Evolutionary conservation across 352 stramenopile genomes (phyloP), one percentile per base, ranked within the genome.

Genomic region (Phytophthora pseudosyringae): DNA sequence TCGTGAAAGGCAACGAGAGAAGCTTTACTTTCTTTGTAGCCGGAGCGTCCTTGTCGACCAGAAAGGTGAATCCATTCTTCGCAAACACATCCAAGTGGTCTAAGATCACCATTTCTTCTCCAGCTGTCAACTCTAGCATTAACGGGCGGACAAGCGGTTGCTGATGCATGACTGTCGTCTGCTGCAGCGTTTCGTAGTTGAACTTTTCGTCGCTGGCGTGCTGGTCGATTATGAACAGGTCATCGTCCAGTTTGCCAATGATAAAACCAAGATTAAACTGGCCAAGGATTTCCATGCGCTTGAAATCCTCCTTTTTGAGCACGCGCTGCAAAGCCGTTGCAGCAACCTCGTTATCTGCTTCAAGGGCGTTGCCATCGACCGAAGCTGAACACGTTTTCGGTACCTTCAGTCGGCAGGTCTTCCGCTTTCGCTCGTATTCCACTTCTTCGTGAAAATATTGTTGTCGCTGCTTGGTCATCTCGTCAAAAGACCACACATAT

Each of bases 211-310:
- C 99, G 57, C 98, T 98, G 5, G 97, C 97, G 69, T 99, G 97
- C 77, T 99, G 97, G 76, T 99, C 97, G n/a, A 99, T 87, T 64
- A 99, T 99, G 84, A 98, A 99, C 15, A 99, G 67, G 57, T 99
- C 90, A 50, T 92, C 78, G 50, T 93, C 88, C 18, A 94, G 72
- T 36, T 86, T 85, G 28, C 80, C 91, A 32, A 99, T 94, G 41
- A 99, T 98, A 66, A 99, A 99, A 3, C 97, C 97, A 59, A 98
- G 85, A 64, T 99, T 99, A 74, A 99, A 99, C 56, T 99, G 97
- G 3, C 97, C 96, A 43, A 99, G 73, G 16, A 99, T 83, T 25
- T 91, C 67, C 89, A 98, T 98, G 18, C 82, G 73, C 29, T 69
- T 66, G 71, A 99, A 98, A 67, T 98, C 91, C 35, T 94, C 78